Evolutionary conservation across 257 asterid genomes (phyloP).

Genomic region (Rubia yunnanensis): DNA sequence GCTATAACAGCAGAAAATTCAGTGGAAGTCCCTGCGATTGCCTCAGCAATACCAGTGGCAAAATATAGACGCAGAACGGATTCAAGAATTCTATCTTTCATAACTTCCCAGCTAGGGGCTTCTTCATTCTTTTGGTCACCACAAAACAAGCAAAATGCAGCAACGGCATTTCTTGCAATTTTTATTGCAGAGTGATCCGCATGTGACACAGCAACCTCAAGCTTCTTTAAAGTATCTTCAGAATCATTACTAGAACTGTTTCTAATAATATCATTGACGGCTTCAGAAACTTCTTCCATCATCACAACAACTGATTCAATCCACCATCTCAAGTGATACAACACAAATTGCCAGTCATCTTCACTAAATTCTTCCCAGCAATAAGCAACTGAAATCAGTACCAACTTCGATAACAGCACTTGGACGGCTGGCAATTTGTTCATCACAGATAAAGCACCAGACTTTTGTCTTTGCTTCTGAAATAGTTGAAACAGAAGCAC

Average conservation of each 20-base stretch:
- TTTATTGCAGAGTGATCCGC: conserved; percentile 43
- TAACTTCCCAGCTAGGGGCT: conserved; percentile 62
- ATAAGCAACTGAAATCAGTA: conserved; percentile 70
- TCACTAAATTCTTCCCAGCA: conserved; percentile 86
- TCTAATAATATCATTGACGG: conserved; percentile 38
- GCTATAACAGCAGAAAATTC: conserved; percentile 68
- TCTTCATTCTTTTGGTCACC: conserved; percentile 31
- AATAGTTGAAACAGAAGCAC: conserved; percentile 53
- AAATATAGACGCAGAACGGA: conserved; percentile 82
- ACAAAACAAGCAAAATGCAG: conserved; percentile 59
- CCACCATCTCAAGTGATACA: conserved; percentile 83
- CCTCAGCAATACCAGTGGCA: conserved; percentile 75
- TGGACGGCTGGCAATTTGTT: conserved; percentile 75
- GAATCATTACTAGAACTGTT: conserved; percentile 30
- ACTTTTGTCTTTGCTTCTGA: conserved; percentile 65
- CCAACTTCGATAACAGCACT: conserved; percentile 57
- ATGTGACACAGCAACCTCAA: conserved; percentile 31
- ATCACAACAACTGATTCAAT: conserved; percentile 68
- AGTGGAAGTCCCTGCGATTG: conserved; percentile 41
- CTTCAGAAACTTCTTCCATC: conserved; percentile 87
- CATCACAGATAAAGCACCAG: conserved; percentile 45
- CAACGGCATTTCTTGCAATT: conserved; percentile 75
- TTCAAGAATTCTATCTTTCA: conserved; percentile 68
- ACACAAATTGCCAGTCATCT: conserved; percentile 84
- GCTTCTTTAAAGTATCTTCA: conserved; percentile 35